phyloP scores from a whole-genome alignment of 305 asterid genomes.

The Rubia tinctorum region DNA sequence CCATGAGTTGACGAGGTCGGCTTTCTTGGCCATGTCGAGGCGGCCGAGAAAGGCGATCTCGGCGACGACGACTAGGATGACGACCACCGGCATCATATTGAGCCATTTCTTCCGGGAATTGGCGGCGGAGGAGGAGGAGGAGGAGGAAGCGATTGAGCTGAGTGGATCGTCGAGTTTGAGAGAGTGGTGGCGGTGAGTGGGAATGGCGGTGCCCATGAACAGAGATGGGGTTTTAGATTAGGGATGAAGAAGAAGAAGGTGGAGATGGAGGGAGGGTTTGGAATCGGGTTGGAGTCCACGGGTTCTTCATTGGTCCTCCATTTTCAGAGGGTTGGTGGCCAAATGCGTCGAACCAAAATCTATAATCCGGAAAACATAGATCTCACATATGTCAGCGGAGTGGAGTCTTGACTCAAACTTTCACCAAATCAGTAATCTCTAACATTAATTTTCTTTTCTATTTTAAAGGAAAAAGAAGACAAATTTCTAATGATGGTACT shows the following conservation, averaged over 20 bases:
- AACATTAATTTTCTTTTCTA: no score
- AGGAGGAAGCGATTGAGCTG: constrained; percentile 37
- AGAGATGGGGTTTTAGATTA: neutral
- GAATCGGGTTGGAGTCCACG: neutral
- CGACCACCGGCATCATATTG: constrained; percentile 55
- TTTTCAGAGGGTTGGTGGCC: neutral
- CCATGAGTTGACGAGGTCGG: constrained; percentile 79
- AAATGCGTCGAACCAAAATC: neutral
- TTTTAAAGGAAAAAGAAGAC: no score
- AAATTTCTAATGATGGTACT: no score
- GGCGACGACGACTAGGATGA: constrained; percentile 63
- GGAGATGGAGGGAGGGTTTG: neutral
- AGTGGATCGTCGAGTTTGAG: constrained; percentile 34
- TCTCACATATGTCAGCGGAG: neutral
- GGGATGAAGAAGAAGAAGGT: neutral
- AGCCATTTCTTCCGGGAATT: constrained; percentile 61
- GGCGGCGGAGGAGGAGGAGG: constrained; percentile 30
- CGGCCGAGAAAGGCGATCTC: constrained; percentile 81
- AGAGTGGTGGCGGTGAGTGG: constrained; percentile 50
- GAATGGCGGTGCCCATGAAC: constrained; percentile 25
- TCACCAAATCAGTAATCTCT: neutral
- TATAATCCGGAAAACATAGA: neutral
- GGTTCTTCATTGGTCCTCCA: neutral
- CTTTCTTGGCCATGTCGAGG: constrained; percentile 73
- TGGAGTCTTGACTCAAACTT: neutral